Percentiles rank a stretch among this genome's conserved stretches.
Evolutionary conservation across 352 stramenopile species (phyloP).

Genomic region (Phytophthora pini): DNA sequence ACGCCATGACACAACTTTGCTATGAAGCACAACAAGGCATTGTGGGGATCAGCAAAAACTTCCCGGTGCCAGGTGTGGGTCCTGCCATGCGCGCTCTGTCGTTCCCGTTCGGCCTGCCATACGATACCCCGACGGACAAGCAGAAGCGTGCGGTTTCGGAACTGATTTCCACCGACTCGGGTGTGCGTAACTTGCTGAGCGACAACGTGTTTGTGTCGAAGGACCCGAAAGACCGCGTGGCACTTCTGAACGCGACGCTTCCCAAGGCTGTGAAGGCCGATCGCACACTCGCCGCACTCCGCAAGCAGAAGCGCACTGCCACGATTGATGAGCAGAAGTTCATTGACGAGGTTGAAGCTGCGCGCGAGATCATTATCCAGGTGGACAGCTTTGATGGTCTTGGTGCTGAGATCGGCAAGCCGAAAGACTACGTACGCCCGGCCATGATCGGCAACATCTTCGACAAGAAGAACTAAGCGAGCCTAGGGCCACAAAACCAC

Average conservation of each 20-base stretch:
- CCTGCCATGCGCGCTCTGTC: conserved; percentile 94
- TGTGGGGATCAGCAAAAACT: conserved; percentile 96
- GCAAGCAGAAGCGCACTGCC: conserved; percentile 95
- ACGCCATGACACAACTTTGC: conserved; percentile 96
- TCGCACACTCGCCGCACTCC: conserved; percentile 89
- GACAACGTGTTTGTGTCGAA: conserved; percentile 83
- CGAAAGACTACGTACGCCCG: conserved; percentile 91
- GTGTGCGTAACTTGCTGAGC: conserved; percentile 71
- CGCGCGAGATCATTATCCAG: conserved; percentile 97
- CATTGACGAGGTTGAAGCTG: conserved; percentile 95
- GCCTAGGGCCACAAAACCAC: not conserved
- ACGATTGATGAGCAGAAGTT: conserved; percentile 94
- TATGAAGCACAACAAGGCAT: conserved; percentile 96
- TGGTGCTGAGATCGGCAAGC: conserved; percentile 78
- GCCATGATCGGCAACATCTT: conserved; percentile 76
- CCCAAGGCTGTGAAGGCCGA: conserved; percentile 93
- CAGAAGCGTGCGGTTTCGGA: conserved; percentile 78
- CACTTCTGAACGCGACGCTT: conserved; percentile 76
- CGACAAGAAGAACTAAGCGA: conserved; percentile 45
- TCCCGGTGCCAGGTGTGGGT: conserved; percentile 93
- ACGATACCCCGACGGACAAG: conserved; percentile 91
- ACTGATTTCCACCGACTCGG: conserved; percentile 76
- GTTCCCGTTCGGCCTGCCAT: conserved; percentile 96
- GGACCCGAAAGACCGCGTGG: conserved; percentile 68
- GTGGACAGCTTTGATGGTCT: conserved; percentile 94